Base-by-base conservation (phyloP, 805 yeast species). In the Starmerella sp. region DNA sequence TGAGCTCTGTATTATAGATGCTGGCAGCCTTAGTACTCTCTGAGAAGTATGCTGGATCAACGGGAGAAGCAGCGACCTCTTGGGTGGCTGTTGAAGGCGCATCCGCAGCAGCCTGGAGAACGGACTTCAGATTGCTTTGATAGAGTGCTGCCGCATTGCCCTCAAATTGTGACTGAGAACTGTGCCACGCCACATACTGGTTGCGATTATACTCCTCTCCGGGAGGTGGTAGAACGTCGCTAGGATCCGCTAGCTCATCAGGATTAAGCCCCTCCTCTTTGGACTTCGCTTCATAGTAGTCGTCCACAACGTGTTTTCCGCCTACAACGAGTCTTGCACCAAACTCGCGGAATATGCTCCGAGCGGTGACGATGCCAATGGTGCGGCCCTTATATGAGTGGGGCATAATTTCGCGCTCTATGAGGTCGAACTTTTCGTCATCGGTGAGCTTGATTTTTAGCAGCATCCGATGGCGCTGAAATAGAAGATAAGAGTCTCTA, bases 351-450 rank as follows among this genome's bases (percentile, higher is more conserved):
- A 79, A 93, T 1, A 89, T 82, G 14, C 95, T 83, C 55, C 95
- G 78, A 0, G 98, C 97, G 6, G 97, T 83, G 6, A 93, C 95
- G 42, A 91, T 73, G 57, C 93, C 90, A 37, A 93, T 90, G 1
- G 88, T 78, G 62, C 97, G 78, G 48, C 95, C 93, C 70, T 88
- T 88, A 69, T 88, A 91, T 2, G 96, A 85, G 61, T 83, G 84
- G 2, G 97, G 96, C 61, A 93, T 78, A 43, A 87, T 74, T 30
- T 84, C 87, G 38, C 95, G 77, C 44, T 82, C 81, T 48, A 93
- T 87, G 63, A 93, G 72, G 63, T 86, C 91, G 71, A 78, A 78
- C 67, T 91, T 91, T 66, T 89, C 95, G 15, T 79, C 84, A 57
- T 85, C 86, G 10, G 79, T 75, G 47, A 90, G 74, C 10, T 85